A percentile compares a stretch with the other conserved stretches of the same genome.
phyloP scores from a whole-genome alignment of 164 flowering plant species.

The Macadamia integrifolia region DNA sequence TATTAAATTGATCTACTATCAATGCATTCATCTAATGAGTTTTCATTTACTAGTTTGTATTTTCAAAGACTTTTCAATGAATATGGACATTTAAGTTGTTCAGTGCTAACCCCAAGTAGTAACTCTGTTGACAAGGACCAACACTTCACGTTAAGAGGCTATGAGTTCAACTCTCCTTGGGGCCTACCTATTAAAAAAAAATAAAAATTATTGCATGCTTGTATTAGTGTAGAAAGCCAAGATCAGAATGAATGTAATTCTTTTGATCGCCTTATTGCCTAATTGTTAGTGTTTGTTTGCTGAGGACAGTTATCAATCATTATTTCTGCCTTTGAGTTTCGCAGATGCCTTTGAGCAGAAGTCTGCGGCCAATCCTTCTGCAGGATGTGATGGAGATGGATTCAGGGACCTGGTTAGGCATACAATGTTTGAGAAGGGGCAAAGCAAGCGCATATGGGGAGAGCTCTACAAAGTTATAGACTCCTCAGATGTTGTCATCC shows the following conservation, averaged over 20 bases:
- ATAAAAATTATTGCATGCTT: not conserved
- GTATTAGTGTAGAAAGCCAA: not conserved
- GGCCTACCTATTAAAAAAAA: too few relatives aligned
- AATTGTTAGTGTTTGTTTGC: not conserved
- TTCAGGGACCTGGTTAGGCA: conserved; percentile 88
- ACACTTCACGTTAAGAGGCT: too few relatives aligned
- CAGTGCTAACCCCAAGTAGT: too few relatives aligned
- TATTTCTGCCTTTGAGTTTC: conserved; percentile 1
- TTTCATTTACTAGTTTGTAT: not conserved
- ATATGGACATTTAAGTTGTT: not conserved
- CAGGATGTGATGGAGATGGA: conserved; percentile 69
- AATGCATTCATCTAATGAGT: too few relatives aligned
- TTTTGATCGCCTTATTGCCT: not conserved
- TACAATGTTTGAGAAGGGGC: conserved; percentile 99
- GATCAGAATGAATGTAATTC: not conserved
- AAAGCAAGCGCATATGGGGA: conserved; percentile 99
- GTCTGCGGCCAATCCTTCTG: conserved; percentile 26
- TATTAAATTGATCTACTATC: too few relatives aligned
- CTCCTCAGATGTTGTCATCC: conserved; percentile 98
- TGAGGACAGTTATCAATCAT: not conserved
- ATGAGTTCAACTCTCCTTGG: too few relatives aligned
- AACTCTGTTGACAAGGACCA: too few relatives aligned
- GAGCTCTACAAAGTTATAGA: conserved; percentile 98
- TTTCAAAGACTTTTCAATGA: not conserved
- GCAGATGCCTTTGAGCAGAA: conserved; percentile 78